phyloP scores from a whole-genome alignment of 176 grass and related monocot genomes.

The Triticum dicoccoides region DNA sequence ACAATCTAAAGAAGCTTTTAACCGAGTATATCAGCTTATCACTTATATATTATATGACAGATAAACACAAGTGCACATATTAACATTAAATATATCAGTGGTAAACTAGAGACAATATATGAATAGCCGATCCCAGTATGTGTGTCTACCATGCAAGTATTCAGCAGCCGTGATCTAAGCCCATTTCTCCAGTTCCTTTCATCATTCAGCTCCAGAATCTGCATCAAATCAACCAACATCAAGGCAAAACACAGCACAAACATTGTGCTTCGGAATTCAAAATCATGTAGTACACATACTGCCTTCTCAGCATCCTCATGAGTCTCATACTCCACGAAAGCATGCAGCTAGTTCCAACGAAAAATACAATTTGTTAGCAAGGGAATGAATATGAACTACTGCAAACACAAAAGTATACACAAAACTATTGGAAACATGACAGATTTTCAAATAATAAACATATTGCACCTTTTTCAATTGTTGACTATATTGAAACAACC shows the following conservation, averaged over 20 bases:
- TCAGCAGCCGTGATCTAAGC: conserved; percentile 54
- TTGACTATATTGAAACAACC: background rate
- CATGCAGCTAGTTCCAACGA: conserved; percentile 55
- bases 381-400: conserved; percentile 6
- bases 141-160: conserved; percentile 43
- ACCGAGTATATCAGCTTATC: no score
- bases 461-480: background rate
- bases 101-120: background rate
- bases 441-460: background rate
- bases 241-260: background rate
- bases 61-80: background rate
- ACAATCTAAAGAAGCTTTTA: no score
- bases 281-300: conserved; percentile 48
- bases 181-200: conserved; percentile 74
- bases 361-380: conserved; percentile 6
- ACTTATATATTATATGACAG: background rate
- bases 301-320: conserved; percentile 64
- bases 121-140: no score
- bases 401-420: background rate
- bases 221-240: conserved; percentile 7
- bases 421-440: background rate
- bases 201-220: conserved; percentile 68
- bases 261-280: conserved; percentile 9
- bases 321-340: conserved; percentile 63
- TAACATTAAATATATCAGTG: background rate